phyloP scores from a whole-genome alignment of 257 asterid genomes.

The Paulownia fortunei region DNA sequence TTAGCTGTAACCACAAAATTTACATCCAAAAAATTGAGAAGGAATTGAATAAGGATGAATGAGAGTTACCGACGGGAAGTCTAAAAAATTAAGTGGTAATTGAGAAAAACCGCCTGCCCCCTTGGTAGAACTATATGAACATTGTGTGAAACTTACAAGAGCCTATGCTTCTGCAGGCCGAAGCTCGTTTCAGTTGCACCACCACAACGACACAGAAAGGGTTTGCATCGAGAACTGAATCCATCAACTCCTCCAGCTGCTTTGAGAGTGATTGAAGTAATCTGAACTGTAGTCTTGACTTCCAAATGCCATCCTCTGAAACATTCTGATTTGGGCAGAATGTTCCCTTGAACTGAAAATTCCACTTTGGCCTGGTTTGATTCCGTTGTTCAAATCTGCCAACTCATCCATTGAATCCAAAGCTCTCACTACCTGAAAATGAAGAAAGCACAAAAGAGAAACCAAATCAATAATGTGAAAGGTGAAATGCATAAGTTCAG shows the following conservation, averaged over 20 bases:
- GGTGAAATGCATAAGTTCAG: background rate
- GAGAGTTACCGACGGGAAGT: background rate
- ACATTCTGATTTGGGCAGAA: slow-evolving; percentile 87
- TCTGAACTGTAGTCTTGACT: slow-evolving; percentile 79
- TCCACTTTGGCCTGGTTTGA: slow-evolving; percentile 89
- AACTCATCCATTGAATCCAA: slow-evolving; percentile 74
- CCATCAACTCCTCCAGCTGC: slow-evolving; percentile 59
- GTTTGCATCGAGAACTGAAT: background rate
- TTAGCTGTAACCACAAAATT: slow-evolving; percentile 33
- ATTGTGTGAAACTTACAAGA: slow-evolving; percentile 5
- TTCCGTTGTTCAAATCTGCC: slow-evolving; percentile 78
- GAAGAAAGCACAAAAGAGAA: background rate
- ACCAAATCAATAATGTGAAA: background rate
- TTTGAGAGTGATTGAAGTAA: slow-evolving; percentile 53
- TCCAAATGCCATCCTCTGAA: slow-evolving; percentile 90
- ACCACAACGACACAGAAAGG: background rate
- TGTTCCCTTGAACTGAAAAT: slow-evolving; percentile 77
- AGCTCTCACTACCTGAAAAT: slow-evolving; percentile 75
- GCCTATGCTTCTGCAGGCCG: slow-evolving; percentile 19
- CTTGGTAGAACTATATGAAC: background rate
- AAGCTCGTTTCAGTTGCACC: background rate
- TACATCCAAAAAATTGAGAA: slow-evolving; percentile 39
- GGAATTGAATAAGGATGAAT: slow-evolving; percentile 15
- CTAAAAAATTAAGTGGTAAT: background rate
- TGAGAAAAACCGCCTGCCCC: background rate